phyloP scores from a whole-genome alignment of 2,329 filamentous ascomycete genomes.

The Kalaharituber pfeilii region DNA sequence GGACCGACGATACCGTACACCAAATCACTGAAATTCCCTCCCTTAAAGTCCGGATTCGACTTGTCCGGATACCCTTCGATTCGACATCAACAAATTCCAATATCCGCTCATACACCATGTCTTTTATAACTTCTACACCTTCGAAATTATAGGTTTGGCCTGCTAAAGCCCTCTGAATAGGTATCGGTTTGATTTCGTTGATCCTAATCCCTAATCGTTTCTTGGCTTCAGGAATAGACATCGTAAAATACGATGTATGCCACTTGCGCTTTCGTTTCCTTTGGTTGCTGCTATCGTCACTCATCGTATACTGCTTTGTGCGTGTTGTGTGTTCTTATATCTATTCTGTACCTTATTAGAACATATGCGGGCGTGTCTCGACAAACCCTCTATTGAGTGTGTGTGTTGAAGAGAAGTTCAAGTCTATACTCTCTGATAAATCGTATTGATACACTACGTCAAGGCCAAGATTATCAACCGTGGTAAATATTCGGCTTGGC shows the following conservation, averaged over 20 bases:
- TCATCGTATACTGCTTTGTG: too few species aligned
- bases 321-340: too few species aligned
- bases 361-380: too few species aligned
- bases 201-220: background rate
- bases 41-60: constrained; percentile 3
- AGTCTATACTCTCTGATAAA: too few species aligned
- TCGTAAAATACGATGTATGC: background rate
- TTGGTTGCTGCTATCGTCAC: constrained; percentile 1
- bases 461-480: too few species aligned
- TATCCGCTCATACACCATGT: background rate
- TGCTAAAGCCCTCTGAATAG: background rate
- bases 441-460: too few species aligned
- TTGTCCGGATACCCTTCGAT: background rate
- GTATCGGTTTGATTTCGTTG: background rate
- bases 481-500: too few species aligned
- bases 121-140: background rate
- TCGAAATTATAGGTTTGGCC: background rate
- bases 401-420: too few species aligned
- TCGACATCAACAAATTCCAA: background rate
- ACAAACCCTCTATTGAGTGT: too few species aligned
- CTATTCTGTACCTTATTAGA: too few species aligned
- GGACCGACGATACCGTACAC: background rate
- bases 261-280: constrained; percentile 5
- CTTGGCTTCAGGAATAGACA: constrained; percentile 1
- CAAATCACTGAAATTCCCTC: background rate